Evolutionary conservation across 805 yeast species (phyloP), one percentile per base, ranked within the genome.

Genomic region (Ogataea saltuana): DNA sequence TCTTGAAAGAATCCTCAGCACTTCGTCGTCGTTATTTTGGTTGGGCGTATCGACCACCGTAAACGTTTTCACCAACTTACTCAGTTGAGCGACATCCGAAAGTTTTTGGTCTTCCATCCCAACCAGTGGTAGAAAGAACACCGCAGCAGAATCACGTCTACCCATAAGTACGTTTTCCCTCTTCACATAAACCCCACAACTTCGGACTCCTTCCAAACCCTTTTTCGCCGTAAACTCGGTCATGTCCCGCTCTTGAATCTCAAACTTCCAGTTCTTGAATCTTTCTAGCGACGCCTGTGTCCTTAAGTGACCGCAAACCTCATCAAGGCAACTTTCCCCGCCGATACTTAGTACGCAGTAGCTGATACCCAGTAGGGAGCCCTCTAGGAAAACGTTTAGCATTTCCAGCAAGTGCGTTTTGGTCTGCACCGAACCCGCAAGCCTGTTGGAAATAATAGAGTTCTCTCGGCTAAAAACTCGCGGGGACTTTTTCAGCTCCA

Each of bases 401-500:
- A 46, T 42, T 9, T 33, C 32, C 19, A 15, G 17, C 13, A 34
- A 11, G 23, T 34, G 5, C 6, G 29, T 10, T 12, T 34, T 17
- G 16, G 22, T 39, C 38, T 33, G 23, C n/a, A 32, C 37, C 17
- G 18, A 27, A 8, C 40, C 42, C 17, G 27, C 22, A n/a, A 33
- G 36, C 27, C 22, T 33, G n/a, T 33, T 27, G 23, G 38, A 17
- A 10, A 34, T 16, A 16, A 10, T 17, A 16, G 9, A 17, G 25
- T 19, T 33, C 29, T 48, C 33, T 9, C 42, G 29, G 13, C 43
- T 41, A 10, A 45, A 22, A 4, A 58, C n/a, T n/a, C 55, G 49
- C 1, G 53, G 47, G 10, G 32, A 35, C 12, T 46, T 49, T 18
- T 56, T 41, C 12, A 56, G 17, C 25, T 55, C 55, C 41, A 40